Percentiles rank a stretch among this genome's conserved stretches.
Evolutionary conservation across 83 land plant genomes (phyloP).

Genomic region (Thuja plicata): DNA sequence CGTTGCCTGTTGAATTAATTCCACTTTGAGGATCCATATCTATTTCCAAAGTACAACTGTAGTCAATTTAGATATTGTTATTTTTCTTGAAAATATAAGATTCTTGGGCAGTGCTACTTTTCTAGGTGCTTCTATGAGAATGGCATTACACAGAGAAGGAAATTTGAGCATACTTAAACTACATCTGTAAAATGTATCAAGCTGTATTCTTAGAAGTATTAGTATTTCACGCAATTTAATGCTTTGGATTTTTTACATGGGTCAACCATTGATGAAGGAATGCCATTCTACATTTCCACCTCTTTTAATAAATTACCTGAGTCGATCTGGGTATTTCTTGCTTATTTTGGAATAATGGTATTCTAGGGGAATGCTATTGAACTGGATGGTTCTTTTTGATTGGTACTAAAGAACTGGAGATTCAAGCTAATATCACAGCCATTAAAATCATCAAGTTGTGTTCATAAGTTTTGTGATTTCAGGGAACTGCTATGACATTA

Average conservation of each 20-base stretch:
- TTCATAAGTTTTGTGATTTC: not conserved
- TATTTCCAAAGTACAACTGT: not conserved
- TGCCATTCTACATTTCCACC: not conserved
- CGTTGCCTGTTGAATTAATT: constrained; percentile 4
- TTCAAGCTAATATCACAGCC: not conserved
- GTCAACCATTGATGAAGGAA: not conserved
- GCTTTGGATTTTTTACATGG: not conserved
- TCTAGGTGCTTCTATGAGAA: not conserved
- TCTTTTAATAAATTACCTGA: not conserved
- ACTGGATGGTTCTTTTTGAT: not conserved
- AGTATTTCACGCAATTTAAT: not conserved
- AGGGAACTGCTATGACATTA: not conserved
- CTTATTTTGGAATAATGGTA: not conserved
- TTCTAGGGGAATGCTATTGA: not conserved
- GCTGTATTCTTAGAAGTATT: not conserved
- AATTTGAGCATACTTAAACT: not conserved
- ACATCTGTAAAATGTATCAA: not conserved
- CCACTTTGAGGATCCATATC: not conserved
- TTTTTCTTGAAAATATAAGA: not conserved
- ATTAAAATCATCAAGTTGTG: not conserved
- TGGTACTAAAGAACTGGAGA: not conserved
- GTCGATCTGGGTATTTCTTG: not conserved
- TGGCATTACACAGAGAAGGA: not conserved
- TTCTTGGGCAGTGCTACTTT: not conserved
- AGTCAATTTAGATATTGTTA: not conserved